These are phyloP conservation scores for Capillidium heterosporum DNA, from an alignment of 371 early-diverging fungal genomes.

Conservation along the genomic window DNA sequence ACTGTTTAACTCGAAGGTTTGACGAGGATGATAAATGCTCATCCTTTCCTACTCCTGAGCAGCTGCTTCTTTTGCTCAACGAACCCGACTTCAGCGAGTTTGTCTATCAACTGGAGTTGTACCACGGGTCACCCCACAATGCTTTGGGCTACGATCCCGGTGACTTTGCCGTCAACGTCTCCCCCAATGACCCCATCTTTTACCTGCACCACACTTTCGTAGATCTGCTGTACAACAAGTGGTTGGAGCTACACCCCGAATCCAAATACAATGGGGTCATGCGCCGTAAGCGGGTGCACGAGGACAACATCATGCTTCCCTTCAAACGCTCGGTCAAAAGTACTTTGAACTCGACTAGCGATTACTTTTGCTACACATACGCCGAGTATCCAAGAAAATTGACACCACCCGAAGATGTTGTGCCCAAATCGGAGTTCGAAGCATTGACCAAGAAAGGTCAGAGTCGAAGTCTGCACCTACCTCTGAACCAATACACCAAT, in stretches of 20 bases:
- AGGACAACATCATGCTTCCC: neutral
- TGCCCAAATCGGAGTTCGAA: too few relatives aligned
- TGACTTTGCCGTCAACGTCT: neutral
- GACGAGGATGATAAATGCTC: neutral
- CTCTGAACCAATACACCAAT: neutral
- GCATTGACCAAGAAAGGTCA: neutral
- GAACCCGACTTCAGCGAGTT: neutral
- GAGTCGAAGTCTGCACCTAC: neutral
- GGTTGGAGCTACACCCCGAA: neutral
- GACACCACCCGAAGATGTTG: neutral
- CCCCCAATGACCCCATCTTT: neutral
- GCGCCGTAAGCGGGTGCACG: neutral
- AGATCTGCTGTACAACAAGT: neutral
- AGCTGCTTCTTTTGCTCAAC: neutral
- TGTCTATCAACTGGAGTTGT: neutral
- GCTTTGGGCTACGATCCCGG: neutral
- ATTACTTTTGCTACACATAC: neutral
- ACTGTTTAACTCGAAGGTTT: neutral
- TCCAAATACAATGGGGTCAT: neutral
- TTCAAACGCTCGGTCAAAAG: neutral
- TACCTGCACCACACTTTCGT: neutral
- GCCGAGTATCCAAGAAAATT: neutral
- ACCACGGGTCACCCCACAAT: neutral
- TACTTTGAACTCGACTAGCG: neutral
- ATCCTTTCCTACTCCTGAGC: neutral